Base-by-base conservation (phyloP, 2,329 filamentous ascomycete genomes). In the Pseudogymnoascus sp. region DNA sequence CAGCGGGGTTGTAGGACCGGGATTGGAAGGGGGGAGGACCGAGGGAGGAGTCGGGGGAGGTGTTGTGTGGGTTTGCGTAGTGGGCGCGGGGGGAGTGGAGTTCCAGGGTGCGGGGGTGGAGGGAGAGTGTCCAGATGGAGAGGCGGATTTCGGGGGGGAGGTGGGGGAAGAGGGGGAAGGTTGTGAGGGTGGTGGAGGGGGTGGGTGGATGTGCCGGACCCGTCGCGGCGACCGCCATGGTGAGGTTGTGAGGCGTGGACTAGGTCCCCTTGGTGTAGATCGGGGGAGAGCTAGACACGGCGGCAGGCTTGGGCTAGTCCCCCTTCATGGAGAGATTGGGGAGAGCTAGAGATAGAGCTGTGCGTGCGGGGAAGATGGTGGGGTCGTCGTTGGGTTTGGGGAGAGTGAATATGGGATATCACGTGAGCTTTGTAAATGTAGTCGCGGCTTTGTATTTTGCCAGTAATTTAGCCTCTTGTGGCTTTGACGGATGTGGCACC, bases 101-200 rank as follows among this genome's bases (percentile, higher is more conserved):
- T 14, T 67, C 65, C 14, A 68, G 60, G 2, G 60, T 63, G 11
- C 61, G 62, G n/a, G 65, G 67, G 6, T 62, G 40, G 2, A 61
- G 14, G 18, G 65, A 62, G n/a, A 59, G 29, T 21, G 64, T 36
- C 67, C 67, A 68, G 18, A 68, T 63, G 39, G 66, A 59, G 31
- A 67, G 66, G 29, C 67, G 66, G 29, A 68, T 59, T 60, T 68
- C 66, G 12, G 64, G 39, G 11, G 67, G 67, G 11, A 69, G 64
- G 40, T 60, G 62, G 34, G 67, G 65, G 31, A 67, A 67, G 21
- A 66, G 51, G 7, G 61, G 42, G 57, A 69, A 69, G 11, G 62
- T 37, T 11, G 57, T 10, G 8, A 34, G 36, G 26, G 61, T 62
- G 34, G 59, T 40, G 5, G 63, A 64, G 3, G 63, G 51, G 8